Evolutionary conservation across 2,329 filamentous ascomycete species (phyloP), one percentile per base, ranked within the genome.

Genomic region (Trichoderma sp.): DNA sequence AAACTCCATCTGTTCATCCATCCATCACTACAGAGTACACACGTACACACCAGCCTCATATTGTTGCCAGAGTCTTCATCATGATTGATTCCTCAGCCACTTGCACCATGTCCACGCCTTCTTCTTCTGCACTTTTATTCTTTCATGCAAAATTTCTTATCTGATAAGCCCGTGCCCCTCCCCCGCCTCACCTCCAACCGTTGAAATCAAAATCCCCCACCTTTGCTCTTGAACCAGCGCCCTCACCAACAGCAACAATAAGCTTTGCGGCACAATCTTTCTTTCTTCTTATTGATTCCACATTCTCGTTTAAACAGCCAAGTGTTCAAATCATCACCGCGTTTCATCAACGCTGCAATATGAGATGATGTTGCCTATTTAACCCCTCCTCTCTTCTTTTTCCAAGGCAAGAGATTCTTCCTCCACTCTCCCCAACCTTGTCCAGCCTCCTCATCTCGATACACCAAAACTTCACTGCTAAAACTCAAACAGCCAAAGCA

Each of bases 151-250:
- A 59, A 54, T 35, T 45, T 22, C 57, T 67, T 67, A 67, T 61
- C 64, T 54, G 56, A 67, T 67, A 60, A 67, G 56, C 32, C 32
- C 19, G 4, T 60, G 64, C 64, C 57, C 56, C 64, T 61, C 64
- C 64, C 64, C 64, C 64, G 56, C 64, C 35, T 61, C 64, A 9
- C 15, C 53, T 17, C 39, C 5, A 45, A 45, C 22, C 42, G 22
- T 12, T 5, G 8, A 45, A 53, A 27, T 29, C 25, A 29, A 39
- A 42, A 34, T 7, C 34, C 56, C 64, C 64, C 54, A 53, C 56
- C 48, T 27, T 48, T 9, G 9, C 10, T 45, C 17, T 35, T 29
- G 17, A 52, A 19, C 50, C 5, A 25, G 39, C 22, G 35, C 35
- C 39, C 27, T 39, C 42, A 13, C 3, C 22, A 59, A 50, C 17